Evolutionary conservation across 805 yeast genomes (phyloP), one percentile per base, ranked within the genome.

Genomic region (Ogataea pilisensis): DNA sequence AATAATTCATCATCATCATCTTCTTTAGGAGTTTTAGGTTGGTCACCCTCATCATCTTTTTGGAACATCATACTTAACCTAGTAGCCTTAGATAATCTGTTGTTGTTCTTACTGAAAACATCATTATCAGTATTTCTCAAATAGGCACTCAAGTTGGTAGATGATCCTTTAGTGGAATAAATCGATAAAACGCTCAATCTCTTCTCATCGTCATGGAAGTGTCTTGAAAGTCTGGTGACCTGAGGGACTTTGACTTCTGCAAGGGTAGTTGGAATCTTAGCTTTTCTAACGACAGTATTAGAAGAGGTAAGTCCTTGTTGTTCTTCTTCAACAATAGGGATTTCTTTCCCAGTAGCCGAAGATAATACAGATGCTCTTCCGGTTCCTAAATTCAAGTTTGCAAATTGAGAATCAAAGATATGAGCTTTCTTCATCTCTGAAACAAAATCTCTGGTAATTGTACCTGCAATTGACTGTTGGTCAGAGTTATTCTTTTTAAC

Each of bases 111-210:
- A 32, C 44, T 50, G 13, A 28, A 32, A 22, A 26, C 16, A 22
- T 30, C 21, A 24, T 16, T 38, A 29, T 29, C 32, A 20, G 39
- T 25, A 16, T 50, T 58, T 32, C 63, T 66, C 43, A 74, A 45
- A 31, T 68, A 65, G 16, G 68, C 64, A 16, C 73, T 75, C 53
- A 82, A 66, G 54, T 83, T 81, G 30, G 73, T 74, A 49, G 74
- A 81, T 0, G 87, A 80, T 34, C 73, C 76, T 46, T 74, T 78
- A 3, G 89, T 78, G 1, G 90, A 82, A 51, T 81, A 80, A 61
- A 82, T 66, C 0, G 89, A 81, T 31, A 84, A 60, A n/a, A 84
- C 84, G 25, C 87, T 80, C 39, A 82, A 65, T 55, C 93, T 73
- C 61, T 80, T 84, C 54, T 78, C 78, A 6, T 80, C 75, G 41